A percentile compares a stretch with the other conserved stretches of the same genome.
These are phyloP conservation scores for Pseudocohnilembus persalinus DNA, from an alignment of 169 alveolate species.

Conservation along the genomic window DNA sequence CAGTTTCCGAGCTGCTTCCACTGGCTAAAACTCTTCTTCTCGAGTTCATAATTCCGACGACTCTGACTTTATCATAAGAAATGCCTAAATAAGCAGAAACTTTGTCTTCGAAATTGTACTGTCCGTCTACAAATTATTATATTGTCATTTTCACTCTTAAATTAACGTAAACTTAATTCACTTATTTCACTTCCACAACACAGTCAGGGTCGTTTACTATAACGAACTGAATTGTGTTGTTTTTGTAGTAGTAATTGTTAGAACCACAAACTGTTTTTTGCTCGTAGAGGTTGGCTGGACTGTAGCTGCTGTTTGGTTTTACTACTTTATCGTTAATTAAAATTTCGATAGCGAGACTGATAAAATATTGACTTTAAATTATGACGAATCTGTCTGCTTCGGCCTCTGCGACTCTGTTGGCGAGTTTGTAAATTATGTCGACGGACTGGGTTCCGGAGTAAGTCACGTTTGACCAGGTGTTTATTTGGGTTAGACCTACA, in stretches of 20 bases:
- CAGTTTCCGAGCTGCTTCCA: not conserved
- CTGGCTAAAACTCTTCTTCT: not conserved
- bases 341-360: not conserved
- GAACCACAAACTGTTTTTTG: not conserved
- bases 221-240: not conserved
- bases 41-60: not conserved
- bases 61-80: not conserved
- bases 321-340: not conserved
- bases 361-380: not conserved
- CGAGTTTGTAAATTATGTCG: not conserved
- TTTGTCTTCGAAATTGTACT: not conserved
- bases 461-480: not conserved
- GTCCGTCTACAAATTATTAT: not conserved
- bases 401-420: not conserved
- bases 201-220: not conserved
- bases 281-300: not conserved
- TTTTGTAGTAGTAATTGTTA: not conserved
- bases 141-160: not conserved
- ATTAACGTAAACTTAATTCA: not conserved
- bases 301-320: not conserved
- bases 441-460: not conserved
- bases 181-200: not conserved
- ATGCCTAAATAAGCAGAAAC: not conserved
- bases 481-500: not conserved
- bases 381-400: not conserved